Conservation (phyloP, 768 basidiomycete species). For the Boletus pseudopeckii region DNA sequence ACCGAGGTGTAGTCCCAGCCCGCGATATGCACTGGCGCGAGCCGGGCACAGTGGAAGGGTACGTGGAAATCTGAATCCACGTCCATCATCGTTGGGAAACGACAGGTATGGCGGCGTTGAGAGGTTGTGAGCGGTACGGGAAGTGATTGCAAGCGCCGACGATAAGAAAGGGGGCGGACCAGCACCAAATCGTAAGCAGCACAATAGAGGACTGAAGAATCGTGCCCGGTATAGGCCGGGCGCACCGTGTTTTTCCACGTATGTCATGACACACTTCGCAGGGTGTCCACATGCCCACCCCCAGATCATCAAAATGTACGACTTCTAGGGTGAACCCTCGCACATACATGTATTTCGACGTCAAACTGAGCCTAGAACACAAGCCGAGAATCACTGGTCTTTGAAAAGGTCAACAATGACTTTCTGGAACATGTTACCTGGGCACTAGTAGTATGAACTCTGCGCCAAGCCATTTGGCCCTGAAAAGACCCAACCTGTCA, state of each 20-base stretch:
- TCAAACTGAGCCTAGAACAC: no score
- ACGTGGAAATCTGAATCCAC: conserved; percentile 22
- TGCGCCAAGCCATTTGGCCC: no score
- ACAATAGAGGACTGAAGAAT: not conserved
- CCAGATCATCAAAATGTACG: no score
- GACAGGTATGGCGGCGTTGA: not conserved
- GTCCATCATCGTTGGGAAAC: conserved; percentile 12
- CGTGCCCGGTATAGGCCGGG: not conserved
- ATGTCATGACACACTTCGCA: not conserved
- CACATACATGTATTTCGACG: no score
- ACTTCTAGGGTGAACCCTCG: no score
- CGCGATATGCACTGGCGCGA: conserved; percentile 25
- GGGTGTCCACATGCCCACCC: conserved; percentile 18
- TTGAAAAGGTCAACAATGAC: no score
- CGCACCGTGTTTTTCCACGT: not conserved
- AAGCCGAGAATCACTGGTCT: no score
- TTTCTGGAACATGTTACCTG: no score
- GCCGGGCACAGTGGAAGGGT: conserved; percentile 30
- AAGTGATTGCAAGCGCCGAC: not conserved
- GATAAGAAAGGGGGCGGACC: not conserved
- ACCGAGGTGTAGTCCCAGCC: conserved; percentile 29
- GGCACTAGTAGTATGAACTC: no score
- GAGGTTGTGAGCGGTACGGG: not conserved
- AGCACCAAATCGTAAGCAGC: not conserved
- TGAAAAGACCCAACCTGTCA: no score